Percentiles rank a stretch among this genome's conserved stretches.
These are phyloP conservation scores for Ceratocystis huliohia DNA, from an alignment of 2,329 filamentous ascomycete genomes.

Conservation along the genomic window DNA sequence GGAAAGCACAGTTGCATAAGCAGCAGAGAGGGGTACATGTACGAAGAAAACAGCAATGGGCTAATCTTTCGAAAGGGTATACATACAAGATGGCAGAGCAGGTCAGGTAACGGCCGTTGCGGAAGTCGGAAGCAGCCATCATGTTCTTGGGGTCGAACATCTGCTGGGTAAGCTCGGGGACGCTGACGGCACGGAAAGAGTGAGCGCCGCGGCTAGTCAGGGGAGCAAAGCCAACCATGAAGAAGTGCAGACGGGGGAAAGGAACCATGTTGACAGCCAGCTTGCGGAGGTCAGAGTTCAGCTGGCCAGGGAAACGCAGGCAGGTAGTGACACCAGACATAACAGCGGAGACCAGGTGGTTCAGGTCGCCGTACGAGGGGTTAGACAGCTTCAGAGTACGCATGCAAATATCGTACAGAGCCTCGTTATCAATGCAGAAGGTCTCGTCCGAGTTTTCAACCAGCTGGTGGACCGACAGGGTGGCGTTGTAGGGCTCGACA, in stretches of 20 bases:
- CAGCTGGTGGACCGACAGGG: slow-evolving; percentile 95
- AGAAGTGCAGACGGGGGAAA: slow-evolving; percentile 99
- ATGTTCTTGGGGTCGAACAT: slow-evolving; percentile 99
- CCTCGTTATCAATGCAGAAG: slow-evolving; percentile 99
- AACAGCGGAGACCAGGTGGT: slow-evolving; percentile 98
- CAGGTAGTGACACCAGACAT: slow-evolving; percentile 99
- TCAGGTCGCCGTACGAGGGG: slow-evolving; percentile 97
- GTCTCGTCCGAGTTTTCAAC: slow-evolving; percentile 99
- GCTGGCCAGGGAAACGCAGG: slow-evolving; percentile 97
- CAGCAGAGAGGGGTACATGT: background rate
- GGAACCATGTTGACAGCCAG: slow-evolving; percentile 99
- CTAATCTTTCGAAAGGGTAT: slow-evolving; percentile 7
- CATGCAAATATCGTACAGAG: slow-evolving; percentile 99
- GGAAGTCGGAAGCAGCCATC: slow-evolving; percentile 99
- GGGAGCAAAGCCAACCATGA: slow-evolving; percentile 99
- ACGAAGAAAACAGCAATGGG: no score
- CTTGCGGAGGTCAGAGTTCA: slow-evolving; percentile 99
- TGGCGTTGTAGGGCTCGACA: slow-evolving; percentile 99
- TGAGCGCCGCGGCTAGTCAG: slow-evolving; percentile 75
- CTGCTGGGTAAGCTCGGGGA: slow-evolving; percentile 97
- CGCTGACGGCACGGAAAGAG: slow-evolving; percentile 94
- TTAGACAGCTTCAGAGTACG: slow-evolving; percentile 96
- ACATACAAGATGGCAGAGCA: slow-evolving; percentile 95
- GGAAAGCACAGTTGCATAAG: background rate
- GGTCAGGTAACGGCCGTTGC: slow-evolving; percentile 97